Evolutionary conservation across 345 rosid genomes (phyloP), one percentile per base, ranked within the genome.

Genomic region (Punica granatum): DNA sequence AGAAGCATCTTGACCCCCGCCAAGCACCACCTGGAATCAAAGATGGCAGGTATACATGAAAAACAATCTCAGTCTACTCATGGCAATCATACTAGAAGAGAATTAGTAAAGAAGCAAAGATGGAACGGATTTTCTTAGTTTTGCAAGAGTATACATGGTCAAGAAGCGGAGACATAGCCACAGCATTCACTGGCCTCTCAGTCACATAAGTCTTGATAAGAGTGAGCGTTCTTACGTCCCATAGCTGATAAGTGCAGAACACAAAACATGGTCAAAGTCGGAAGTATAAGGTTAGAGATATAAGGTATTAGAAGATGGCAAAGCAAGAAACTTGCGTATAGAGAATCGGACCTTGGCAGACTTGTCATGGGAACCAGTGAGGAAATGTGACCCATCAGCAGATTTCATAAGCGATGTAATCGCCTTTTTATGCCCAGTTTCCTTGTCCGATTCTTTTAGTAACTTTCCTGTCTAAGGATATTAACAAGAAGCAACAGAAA

Each of bases 1-100:
- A 53, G 98, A 91, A 60, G 99, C 93, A 76, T 91, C 96, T 73
- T 92, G 99, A 77, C 99, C 99, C 78, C 99, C 98, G 76, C 99
- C 98, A 79, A 94, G 92, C 65, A 94, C 96, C 77, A 92, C 97
- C 99, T 94, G 73, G 15, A 63, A 32, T 35, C 10, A 58, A 15
- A 51, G 4, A 28, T 28, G 61, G 61, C 61, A 56, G 19, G 18
- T 2, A 28, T 7, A 1, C 41, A 10, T 1, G n/a, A 56, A 56
- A 15, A 56, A 23, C 31, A 53, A 46, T 3, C 15, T 46, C 7
- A 46, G 18, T 43, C 7, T 46, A 1, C 53, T 18, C 5, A 18
- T 23, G 19, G 53, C 6, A 46, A 6, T 46, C 7, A 19, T 7
- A 26, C 65, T 32, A 36, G 54, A 41, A n/a, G 16, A 54, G 44